phyloP scores from a whole-genome alignment of 2,329 filamentous ascomycete genomes.

The Fusarium napiforme region DNA sequence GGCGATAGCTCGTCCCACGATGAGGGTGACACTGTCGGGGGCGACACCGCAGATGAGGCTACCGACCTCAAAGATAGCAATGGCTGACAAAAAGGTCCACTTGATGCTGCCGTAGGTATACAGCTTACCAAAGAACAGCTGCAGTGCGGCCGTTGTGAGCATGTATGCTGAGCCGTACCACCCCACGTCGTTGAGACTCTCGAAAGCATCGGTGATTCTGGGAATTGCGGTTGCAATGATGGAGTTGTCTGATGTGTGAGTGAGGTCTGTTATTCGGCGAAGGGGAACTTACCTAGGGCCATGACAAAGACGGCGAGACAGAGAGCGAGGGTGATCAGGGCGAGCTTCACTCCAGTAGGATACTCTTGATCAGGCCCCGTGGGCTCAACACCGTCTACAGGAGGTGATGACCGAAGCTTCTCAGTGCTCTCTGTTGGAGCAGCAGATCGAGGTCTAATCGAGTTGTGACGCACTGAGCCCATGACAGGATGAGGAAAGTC shows the following conservation, averaged over 20 bases:
- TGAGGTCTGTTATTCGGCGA: neutral
- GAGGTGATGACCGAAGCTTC: slow-evolving; percentile 39
- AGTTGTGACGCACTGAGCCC: slow-evolving; percentile 40
- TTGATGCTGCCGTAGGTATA: slow-evolving; percentile 60
- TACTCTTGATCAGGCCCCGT: slow-evolving; percentile 30
- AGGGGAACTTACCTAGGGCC: slow-evolving; percentile 49
- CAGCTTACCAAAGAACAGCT: slow-evolving; percentile 55
- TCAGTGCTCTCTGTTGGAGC: slow-evolving; percentile 42
- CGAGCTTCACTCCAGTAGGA: slow-evolving; percentile 43
- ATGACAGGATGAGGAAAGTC: slow-evolving; percentile 37
- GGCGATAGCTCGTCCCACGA: slow-evolving; percentile 50
- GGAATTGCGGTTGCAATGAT: slow-evolving; percentile 59
- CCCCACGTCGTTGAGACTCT: slow-evolving; percentile 58
- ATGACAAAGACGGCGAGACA: slow-evolving; percentile 55
- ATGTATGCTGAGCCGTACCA: slow-evolving; percentile 62
- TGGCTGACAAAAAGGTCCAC: slow-evolving; percentile 51
- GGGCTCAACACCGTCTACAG: neutral
- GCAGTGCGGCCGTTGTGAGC: slow-evolving; percentile 54
- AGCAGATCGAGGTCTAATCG: slow-evolving; percentile 31
- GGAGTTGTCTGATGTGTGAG: slow-evolving; percentile 48
- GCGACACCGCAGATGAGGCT: slow-evolving; percentile 54
- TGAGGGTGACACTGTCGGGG: slow-evolving; percentile 48
- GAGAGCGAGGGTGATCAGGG: slow-evolving; percentile 52
- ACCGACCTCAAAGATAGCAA: slow-evolving; percentile 57
- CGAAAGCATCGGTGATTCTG: slow-evolving; percentile 56